A percentile compares a stretch with the other conserved stretches of the same genome.
These are phyloP conservation scores for Talaromyces amestolkiae DNA, from an alignment of 2,329 filamentous ascomycete species.

Conservation along the genomic window DNA sequence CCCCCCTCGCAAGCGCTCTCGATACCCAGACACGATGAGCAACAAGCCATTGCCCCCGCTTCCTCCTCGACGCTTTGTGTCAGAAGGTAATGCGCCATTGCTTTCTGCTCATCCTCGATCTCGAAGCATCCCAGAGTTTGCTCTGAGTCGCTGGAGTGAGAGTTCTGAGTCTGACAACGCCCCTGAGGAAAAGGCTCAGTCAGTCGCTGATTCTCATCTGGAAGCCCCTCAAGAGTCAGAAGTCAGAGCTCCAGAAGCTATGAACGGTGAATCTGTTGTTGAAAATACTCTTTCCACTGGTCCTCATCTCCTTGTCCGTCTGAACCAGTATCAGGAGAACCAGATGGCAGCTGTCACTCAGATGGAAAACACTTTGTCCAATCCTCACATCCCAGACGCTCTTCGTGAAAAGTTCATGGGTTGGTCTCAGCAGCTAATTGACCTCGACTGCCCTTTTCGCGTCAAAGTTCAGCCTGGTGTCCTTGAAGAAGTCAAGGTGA, in stretches of 20 bases:
- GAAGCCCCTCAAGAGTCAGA: not conserved
- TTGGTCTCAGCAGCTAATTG: slow-evolving; percentile 10
- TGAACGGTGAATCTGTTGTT: not conserved
- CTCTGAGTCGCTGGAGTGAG: slow-evolving; percentile 6
- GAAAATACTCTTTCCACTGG: not conserved
- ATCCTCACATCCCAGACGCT: not conserved
- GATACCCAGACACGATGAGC: slow-evolving; percentile 6
- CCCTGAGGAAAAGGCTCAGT: not conserved
- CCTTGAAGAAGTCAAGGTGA: not conserved
- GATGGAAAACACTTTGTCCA: slow-evolving; percentile 8
- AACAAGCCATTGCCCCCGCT: slow-evolving; percentile 13
- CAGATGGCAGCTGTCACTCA: slow-evolving; percentile 6
- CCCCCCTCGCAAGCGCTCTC: slow-evolving; percentile 10
- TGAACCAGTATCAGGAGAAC: not conserved
- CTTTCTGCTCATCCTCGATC: slow-evolving; percentile 4
- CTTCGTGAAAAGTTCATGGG: slow-evolving; percentile 3
- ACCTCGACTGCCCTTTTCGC: slow-evolving; percentile 7
- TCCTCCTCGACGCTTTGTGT: slow-evolving; percentile 11
- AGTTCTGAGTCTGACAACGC: not conserved
- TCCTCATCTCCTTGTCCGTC: slow-evolving; percentile 2
- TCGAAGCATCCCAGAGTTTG: slow-evolving; percentile 4
- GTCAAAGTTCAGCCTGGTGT: not conserved
- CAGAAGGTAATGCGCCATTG: not conserved
- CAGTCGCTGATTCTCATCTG: not conserved
- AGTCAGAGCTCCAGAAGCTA: not conserved